Conservation (phyloP, 2,329 filamentous ascomycete species). For the Fusarium sp. region DNA sequence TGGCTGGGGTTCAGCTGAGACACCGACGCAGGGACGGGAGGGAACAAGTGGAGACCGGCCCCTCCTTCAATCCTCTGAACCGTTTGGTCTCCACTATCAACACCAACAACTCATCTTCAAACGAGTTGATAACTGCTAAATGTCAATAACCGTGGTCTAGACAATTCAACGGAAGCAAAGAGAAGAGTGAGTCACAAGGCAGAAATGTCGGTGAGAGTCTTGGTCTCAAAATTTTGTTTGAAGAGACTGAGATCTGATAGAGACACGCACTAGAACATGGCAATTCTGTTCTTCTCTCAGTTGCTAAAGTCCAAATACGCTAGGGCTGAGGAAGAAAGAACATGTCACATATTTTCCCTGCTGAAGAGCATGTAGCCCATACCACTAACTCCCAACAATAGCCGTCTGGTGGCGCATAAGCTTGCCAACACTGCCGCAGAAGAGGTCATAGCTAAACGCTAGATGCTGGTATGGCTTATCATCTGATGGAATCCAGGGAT, state of each 20-base stretch:
- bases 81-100: not conserved
- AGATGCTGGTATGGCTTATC: no score
- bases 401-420: not conserved
- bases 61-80: not conserved
- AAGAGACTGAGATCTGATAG: not conserved
- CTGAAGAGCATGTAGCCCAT: not conserved
- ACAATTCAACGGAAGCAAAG: not conserved
- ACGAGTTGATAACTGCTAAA: not conserved
- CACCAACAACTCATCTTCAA: not conserved
- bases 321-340: not conserved
- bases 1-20: not conserved
- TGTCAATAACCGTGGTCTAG: not conserved
- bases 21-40: not conserved
- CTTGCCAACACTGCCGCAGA: not conserved
- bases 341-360: accelerated
- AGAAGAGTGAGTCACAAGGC: not conserved
- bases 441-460: not conserved
- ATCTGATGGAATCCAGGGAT: not conserved
- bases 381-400: not conserved
- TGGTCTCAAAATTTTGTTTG: not conserved
- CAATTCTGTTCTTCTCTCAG: no score
- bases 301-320: not conserved
- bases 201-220: not conserved
- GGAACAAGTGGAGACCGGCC: not conserved
- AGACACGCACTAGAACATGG: not conserved